phyloP scores from a whole-genome alignment of 2,329 filamentous ascomycete species.

The Botrytis squamosa region DNA sequence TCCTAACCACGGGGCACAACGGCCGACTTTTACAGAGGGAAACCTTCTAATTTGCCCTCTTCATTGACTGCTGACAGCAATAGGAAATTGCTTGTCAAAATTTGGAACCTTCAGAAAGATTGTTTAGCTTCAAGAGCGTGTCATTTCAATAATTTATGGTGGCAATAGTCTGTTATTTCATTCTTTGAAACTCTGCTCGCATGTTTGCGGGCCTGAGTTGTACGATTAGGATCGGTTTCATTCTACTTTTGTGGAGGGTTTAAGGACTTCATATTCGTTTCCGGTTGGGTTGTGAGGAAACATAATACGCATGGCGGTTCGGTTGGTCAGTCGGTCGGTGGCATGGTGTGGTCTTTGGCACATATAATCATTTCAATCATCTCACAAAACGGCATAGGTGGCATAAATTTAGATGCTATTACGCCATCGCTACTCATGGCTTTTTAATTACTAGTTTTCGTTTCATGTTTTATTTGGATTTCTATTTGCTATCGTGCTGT shows the following conservation, averaged over 20 bases:
- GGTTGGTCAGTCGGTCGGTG: neutral
- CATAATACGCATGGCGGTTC: constrained; percentile 2
- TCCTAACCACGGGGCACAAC: neutral
- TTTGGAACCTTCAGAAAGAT: neutral
- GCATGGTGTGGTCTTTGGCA: neutral
- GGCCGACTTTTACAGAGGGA: neutral
- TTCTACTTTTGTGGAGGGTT: neutral
- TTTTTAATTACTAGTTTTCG: neutral
- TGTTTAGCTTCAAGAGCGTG: neutral
- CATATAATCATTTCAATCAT: constrained; percentile 1
- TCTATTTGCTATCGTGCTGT: neutral
- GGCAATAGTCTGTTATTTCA: constrained; percentile 8
- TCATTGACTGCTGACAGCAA: neutral
- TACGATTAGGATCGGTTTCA: neutral
- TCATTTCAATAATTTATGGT: neutral
- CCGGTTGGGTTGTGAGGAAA: neutral
- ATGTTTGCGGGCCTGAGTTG: constrained; percentile 1
- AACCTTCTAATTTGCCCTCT: neutral
- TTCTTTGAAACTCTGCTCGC: neutral
- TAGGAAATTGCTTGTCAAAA: neutral
- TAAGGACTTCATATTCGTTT: constrained; percentile 6
- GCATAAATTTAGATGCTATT: constrained; percentile 4
- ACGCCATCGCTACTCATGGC: neutral
- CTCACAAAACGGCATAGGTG: neutral
- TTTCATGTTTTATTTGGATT: neutral